These are phyloP conservation scores for Salvia miltiorrhiza DNA, from an alignment of 257 asterid species.

Conservation along the genomic window DNA sequence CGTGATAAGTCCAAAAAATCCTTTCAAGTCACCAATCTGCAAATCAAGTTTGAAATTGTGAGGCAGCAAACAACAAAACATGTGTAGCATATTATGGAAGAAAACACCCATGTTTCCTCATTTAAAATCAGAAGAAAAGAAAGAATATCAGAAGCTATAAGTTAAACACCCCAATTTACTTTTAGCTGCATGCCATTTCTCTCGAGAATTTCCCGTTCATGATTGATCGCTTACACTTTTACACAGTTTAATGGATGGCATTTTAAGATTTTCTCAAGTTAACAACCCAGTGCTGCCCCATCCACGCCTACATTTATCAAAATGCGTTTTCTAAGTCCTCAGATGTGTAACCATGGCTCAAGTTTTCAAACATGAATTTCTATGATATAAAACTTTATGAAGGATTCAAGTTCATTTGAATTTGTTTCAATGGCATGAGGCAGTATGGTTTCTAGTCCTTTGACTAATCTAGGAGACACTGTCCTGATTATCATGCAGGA, in stretches of 20 bases:
- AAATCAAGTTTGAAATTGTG: conserved; percentile 16
- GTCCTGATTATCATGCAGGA: not conserved
- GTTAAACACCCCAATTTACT: not conserved
- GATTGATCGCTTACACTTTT: too few species aligned
- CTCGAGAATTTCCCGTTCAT: not conserved
- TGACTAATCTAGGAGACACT: too few species aligned
- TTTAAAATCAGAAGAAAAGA: not conserved
- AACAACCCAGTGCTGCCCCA: not conserved
- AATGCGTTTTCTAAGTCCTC: not conserved
- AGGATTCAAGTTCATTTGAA: not conserved
- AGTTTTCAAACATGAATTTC: not conserved
- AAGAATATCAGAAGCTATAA: not conserved
- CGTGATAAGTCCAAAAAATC: conserved; percentile 72
- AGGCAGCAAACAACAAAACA: not conserved
- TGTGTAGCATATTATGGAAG: not conserved
- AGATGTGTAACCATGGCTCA: not conserved
- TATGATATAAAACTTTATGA: not conserved
- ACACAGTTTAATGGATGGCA: too few species aligned
- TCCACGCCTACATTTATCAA: not conserved
- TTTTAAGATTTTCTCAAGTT: not conserved
- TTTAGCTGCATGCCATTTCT: not conserved
- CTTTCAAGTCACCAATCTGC: conserved; percentile 96
- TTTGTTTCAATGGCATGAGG: too few species aligned
- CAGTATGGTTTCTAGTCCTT: too few species aligned
- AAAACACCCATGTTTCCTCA: not conserved